A percentile compares a stretch with the other conserved stretches of the same genome.
These are phyloP conservation scores for Cicer pinnatifidum DNA, from an alignment of 306 rosid genomes.

Conservation along the genomic window DNA sequence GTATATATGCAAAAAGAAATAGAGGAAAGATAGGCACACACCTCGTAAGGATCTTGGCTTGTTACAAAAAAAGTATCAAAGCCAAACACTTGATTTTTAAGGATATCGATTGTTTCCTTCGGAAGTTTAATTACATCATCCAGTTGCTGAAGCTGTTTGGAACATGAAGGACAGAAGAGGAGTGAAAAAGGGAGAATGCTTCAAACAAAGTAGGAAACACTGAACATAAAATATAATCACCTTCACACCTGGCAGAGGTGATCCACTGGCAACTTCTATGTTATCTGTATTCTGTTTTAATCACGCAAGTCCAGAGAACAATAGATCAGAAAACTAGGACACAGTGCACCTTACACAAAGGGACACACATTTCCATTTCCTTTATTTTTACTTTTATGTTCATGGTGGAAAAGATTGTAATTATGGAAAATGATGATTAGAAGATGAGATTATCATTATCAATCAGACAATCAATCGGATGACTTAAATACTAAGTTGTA, in stretches of 20 bases:
- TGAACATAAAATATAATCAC: conserved; percentile 60
- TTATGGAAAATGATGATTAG: conserved; percentile 4
- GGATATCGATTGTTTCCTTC: conserved; percentile 78
- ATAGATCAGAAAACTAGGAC: conserved; percentile 33
- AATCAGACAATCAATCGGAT: background rate
- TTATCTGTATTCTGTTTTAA: conserved; percentile 65
- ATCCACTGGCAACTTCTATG: conserved; percentile 84
- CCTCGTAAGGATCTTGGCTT: conserved; percentile 96
- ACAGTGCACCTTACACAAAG: conserved; percentile 31
- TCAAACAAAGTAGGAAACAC: conserved; percentile 38
- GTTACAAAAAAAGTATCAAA: conserved; percentile 94
- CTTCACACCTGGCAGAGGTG: conserved; percentile 99
- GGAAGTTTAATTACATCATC: conserved; percentile 77
- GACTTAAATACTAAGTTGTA: background rate
- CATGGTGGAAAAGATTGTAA: conserved; percentile 13
- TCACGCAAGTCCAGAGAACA: conserved; percentile 48
- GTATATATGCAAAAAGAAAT: conserved; percentile 11
- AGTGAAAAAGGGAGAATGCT: conserved; percentile 39
- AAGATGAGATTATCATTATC: background rate
- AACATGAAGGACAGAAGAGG: conserved; percentile 35
- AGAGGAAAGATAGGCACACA: conserved; percentile 47
- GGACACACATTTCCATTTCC: conserved; percentile 4
- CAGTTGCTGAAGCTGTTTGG: conserved; percentile 78
- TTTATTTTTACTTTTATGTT: background rate
- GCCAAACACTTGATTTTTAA: conserved; percentile 89